These are phyloP conservation scores for Senna siamea DNA, from an alignment of 306 rosid species.

Conservation along the genomic window DNA sequence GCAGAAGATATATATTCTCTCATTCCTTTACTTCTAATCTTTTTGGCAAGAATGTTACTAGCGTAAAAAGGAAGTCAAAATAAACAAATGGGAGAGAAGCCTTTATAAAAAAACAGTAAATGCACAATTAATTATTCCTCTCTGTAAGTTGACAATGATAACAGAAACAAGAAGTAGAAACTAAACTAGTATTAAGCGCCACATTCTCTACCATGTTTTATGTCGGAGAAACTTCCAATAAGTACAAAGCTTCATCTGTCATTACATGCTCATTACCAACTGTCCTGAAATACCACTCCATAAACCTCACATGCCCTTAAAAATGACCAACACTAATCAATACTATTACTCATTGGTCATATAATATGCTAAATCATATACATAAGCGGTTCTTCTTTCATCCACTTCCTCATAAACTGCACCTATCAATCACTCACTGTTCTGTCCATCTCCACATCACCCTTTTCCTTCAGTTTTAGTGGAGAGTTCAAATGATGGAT, in stretches of 20 bases:
- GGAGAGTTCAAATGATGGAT: slow-evolving; percentile 56
- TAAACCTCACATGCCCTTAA: slow-evolving; percentile 51
- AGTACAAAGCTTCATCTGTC: slow-evolving; percentile 66
- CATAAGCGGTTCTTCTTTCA: slow-evolving; percentile 52
- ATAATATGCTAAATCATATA: slow-evolving; percentile 41
- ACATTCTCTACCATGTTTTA: slow-evolving; percentile 87
- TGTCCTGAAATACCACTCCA: slow-evolving; percentile 28
- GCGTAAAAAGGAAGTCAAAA: slow-evolving; percentile 35
- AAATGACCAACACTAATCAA: slow-evolving; percentile 42
- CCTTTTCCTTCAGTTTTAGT: slow-evolving; percentile 37
- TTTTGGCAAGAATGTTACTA: slow-evolving; percentile 35
- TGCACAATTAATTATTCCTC: slow-evolving; percentile 34
- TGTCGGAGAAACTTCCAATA: slow-evolving; percentile 83
- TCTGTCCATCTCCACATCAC: slow-evolving; percentile 28
- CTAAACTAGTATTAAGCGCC: slow-evolving; percentile 37
- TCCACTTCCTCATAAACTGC: slow-evolving; percentile 44
- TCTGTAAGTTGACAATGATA: slow-evolving; percentile 43
- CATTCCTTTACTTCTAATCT: slow-evolving; percentile 32
- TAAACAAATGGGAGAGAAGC: slow-evolving; percentile 34
- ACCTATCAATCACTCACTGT: slow-evolving; percentile 32
- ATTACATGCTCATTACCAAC: slow-evolving; percentile 56
- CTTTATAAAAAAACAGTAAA: slow-evolving; percentile 9
- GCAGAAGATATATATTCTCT: slow-evolving; percentile 27
- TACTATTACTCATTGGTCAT: slow-evolving; percentile 44
- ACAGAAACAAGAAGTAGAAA: slow-evolving; percentile 31